Percentiles rank a stretch among this genome's conserved stretches.
Evolutionary conservation across 306 rosid genomes (phyloP).

Genomic region (Gillenia trifoliata): DNA sequence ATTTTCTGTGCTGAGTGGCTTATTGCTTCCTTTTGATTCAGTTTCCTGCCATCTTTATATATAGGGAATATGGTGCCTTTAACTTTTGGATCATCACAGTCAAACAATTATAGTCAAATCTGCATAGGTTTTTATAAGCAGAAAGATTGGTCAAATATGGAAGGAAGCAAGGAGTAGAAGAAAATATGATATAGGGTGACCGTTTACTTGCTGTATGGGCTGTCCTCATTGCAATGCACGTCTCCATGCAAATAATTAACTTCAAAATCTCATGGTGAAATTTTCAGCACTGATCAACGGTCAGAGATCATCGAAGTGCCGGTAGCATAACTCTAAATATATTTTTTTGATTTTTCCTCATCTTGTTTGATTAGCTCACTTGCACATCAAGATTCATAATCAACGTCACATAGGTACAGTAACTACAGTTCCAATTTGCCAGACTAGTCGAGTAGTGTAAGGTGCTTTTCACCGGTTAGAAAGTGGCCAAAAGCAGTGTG

Average conservation of each 20-base stretch:
- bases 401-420: conserved; percentile 31
- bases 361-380: not conserved
- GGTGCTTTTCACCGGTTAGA: conserved; percentile 25
- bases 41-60: not conserved
- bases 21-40: not conserved
- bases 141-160: conserved; percentile 21
- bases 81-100: conserved; percentile 21
- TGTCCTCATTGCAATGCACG: not conserved
- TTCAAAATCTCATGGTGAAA: not conserved
- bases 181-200: not conserved
- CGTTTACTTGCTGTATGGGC: not conserved
- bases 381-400: conserved; percentile 19
- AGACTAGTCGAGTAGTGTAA: conserved; percentile 17
- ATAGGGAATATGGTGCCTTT: not conserved
- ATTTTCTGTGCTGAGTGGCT: not conserved
- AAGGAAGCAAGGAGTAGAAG: not conserved
- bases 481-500: conserved; percentile 24
- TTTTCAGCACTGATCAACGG: too few relatives aligned
- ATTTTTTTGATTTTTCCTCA: not conserved
- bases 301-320: not conserved
- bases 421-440: conserved; percentile 14
- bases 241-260: conserved; percentile 6
- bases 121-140: not conserved
- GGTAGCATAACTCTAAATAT: not conserved
- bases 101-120: conserved; percentile 29